Base-by-base conservation (phyloP, 208 protist genomes). In the Leishmania mexicana region DNA sequence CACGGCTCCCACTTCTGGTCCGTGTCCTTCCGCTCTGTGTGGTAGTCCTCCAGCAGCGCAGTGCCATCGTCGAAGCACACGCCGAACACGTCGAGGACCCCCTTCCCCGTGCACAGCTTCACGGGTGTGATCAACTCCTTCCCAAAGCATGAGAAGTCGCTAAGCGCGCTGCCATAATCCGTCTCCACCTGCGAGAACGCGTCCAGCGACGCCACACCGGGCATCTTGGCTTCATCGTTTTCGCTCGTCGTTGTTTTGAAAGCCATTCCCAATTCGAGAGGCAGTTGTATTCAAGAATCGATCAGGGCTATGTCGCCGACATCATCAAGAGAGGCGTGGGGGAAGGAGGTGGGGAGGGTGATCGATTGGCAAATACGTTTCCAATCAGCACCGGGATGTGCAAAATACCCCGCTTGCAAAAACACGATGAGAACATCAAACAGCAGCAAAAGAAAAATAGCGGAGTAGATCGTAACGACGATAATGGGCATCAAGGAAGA, bases 41-140 rank as follows among this genome's bases (percentile, higher is more conserved):
- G 89, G 78, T 93, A 93, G 19, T 85, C 51, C 40, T 85, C 83
- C 35, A 95, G 84, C 68, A 95, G 64, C 1, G 80, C 49, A 38
- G 77, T 80, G 72, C 70, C 81, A 75, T 95, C 89, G 77, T 95
- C 91, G 81, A 95, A 93, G 80, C 85, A 90, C 38, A 85, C 35
- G 42, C 83, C 86, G 58, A 93, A 95, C 79, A 95, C 89, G 77
- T 95, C 91, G 72, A 93, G 49, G 2, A 95, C 82, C 19, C 78
- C 80, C 54, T 88, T 87, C 1, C 88, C 89, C 1, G 76, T 72
- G 3, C 87, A 88, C 75, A 94, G 68, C 76, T 81, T 77, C 75
- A 93, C 78, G 24, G 89, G 86, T 42, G 88, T 79, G 1, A 94
- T 88, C 45, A 92, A 75, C 76, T 93, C 85, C 60, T 87, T 94